Base-by-base conservation (phyloP, 2,329 filamentous ascomycete species). In the Microsporum audouinii region DNA sequence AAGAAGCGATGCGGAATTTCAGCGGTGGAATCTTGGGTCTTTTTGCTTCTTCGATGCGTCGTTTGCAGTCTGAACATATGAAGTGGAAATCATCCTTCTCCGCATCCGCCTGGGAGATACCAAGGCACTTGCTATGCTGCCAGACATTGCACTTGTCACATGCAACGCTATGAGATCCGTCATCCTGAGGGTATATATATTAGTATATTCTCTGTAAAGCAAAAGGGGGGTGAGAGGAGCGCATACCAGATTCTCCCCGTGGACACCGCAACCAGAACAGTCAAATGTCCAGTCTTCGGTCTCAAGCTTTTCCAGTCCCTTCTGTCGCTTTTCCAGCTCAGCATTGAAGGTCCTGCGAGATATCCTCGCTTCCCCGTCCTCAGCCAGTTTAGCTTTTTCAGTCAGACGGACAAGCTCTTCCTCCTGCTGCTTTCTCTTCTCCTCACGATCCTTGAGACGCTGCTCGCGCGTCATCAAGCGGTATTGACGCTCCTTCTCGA, bases 81-180 rank as follows among this genome's bases (percentile, higher is more conserved):
- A 96, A 96, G 63, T 89, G 85, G 69, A 97, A 97, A 66, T 95
- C 88, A 1, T 89, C 84, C 55, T 85, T 81, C 65, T 96, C 92
- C 0, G 91, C 91, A 64, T 91, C 88, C 63, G 82, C 77, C 68
- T 95, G 83, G 53, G 83, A 82, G 65, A 97, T 88, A 45, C 86
- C 87, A 63, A 96, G 82, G 70, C 94, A 99, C 68, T 88, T 89
- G 78, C 91, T 95, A 71, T 99, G 94, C 72, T 97, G 92, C 94
- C 94, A 99, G 56, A 95, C 87, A 70, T 87, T 95, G 78, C 94
- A 99, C 66, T 81, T 86, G 71, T 99, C 94, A 75, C 94, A 99
- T 33, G 91, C 88, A 65, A 99, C 86, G 71, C 91, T 96, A 71
- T 96, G 91, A 5, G 89, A 87, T 39, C 94, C 94, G 71, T 97